Percentiles rank a stretch among this genome's conserved stretches.
These are phyloP conservation scores for Emergomyces orientalis DNA, from an alignment of 2,329 filamentous ascomycete species.

Conservation along the genomic window DNA sequence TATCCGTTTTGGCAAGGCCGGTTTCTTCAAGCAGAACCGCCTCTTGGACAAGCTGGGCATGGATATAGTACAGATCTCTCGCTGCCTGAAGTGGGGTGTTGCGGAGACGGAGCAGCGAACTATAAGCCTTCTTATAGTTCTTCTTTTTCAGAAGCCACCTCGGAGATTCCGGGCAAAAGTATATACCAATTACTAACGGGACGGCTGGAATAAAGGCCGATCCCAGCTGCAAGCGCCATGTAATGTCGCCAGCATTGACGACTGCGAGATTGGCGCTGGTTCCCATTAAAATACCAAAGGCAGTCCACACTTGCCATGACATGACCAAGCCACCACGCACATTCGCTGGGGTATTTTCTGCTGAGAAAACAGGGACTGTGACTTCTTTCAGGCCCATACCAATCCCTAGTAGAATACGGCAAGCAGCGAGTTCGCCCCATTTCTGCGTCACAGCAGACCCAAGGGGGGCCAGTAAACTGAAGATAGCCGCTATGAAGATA, in stretches of 20 bases:
- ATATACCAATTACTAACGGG: constrained; percentile 51
- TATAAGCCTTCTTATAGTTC: constrained; percentile 52
- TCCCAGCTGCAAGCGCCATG: constrained; percentile 56
- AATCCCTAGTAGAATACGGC: constrained; percentile 49
- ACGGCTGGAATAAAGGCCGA: constrained; percentile 55
- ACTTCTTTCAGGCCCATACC: constrained; percentile 55
- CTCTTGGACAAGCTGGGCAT: constrained; percentile 30
- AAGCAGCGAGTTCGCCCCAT: constrained; percentile 49
- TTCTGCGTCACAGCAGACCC: constrained; percentile 52
- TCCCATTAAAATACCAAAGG: constrained; percentile 56
- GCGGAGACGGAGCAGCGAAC: constrained; percentile 49
- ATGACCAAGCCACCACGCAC: constrained; percentile 50
- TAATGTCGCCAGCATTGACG: constrained; percentile 48
- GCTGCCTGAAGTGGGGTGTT: constrained; percentile 52
- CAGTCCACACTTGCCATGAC: constrained; percentile 46
- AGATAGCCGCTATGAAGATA: constrained; percentile 55
- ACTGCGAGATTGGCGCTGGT: constrained; percentile 57
- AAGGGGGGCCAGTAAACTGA: constrained; percentile 59
- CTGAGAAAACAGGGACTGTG: constrained; percentile 47
- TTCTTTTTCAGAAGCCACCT: constrained; percentile 60
- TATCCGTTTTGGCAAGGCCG: constrained; percentile 34
- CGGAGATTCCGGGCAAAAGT: constrained; percentile 55
- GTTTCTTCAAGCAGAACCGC: constrained; percentile 32
- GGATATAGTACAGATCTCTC: constrained; percentile 51
- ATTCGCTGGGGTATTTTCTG: constrained; percentile 46